Conservation (phyloP, 495 filamentous ascomycete genomes). For the Alectoria sarmentosa region DNA sequence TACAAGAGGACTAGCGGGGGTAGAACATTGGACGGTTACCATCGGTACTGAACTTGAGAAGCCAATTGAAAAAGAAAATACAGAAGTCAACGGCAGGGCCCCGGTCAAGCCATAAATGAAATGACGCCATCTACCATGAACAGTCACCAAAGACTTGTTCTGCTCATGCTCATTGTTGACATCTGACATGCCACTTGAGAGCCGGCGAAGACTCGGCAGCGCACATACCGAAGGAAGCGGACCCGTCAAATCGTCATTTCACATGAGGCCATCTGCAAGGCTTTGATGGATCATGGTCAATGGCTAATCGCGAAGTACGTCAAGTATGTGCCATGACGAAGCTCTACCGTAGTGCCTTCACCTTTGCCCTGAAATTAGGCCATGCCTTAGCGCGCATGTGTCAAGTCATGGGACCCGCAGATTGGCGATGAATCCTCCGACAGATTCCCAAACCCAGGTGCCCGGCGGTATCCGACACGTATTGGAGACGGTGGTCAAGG, state of each 20-base stretch:
- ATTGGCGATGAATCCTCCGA: neutral
- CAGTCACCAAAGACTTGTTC: neutral
- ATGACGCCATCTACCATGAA: neutral
- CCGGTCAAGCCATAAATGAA: too few relatives aligned
- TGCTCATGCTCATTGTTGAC: neutral
- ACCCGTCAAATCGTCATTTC: neutral
- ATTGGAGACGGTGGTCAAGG: neutral
- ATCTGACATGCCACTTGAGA: neutral
- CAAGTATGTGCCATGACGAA: conserved; percentile 1
- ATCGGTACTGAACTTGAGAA: neutral
- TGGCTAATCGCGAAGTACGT: neutral
- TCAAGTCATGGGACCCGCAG: neutral
- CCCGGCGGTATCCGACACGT: neutral
- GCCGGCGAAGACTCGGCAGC: neutral
- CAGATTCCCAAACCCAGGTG: neutral
- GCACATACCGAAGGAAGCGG: neutral
- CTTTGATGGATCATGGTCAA: neutral
- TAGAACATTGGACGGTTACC: neutral
- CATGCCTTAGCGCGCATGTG: neutral
- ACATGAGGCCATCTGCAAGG: neutral
- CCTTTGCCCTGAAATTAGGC: neutral
- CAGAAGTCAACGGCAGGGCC: too few relatives aligned
- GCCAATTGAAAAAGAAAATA: too few relatives aligned
- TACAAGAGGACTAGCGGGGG: neutral
- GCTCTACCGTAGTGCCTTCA: neutral